Percentiles rank a stretch among this genome's conserved stretches.
Conservation (phyloP, 106 monocot genomes). For the Allium sativum region DNA sequence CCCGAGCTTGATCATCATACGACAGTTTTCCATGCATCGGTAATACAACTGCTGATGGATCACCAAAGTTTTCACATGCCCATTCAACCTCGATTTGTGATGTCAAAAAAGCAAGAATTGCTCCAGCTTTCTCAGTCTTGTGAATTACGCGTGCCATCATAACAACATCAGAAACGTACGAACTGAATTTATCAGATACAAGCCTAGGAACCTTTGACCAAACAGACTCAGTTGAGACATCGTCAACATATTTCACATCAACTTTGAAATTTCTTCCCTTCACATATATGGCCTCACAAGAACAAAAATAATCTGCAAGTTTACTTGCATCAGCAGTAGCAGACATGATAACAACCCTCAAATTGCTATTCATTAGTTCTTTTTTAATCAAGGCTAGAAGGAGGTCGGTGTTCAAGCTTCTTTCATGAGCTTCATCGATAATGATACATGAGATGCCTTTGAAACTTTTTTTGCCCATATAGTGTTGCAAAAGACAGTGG, state of each 20-base stretch:
- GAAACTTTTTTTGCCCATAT: conserved; percentile 47
- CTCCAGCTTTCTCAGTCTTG: conserved; percentile 56
- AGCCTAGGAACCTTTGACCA: conserved; percentile 13
- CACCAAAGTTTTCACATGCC: conserved; percentile 82
- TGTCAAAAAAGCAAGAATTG: conserved; percentile 91
- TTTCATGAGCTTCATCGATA: conserved; percentile 98
- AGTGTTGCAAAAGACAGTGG: conserved; percentile 74
- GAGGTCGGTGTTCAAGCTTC: conserved; percentile 92
- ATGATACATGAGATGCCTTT: conserved; percentile 60
- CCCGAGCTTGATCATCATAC: conserved; percentile 63
- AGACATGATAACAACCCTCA: conserved; percentile 90
- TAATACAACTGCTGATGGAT: conserved; percentile 49
- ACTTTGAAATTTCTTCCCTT: conserved; percentile 85
- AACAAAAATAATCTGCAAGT: conserved; percentile 66
- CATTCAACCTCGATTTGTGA: conserved; percentile 92
- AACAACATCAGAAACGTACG: conserved; percentile 70
- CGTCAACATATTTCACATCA: conserved; percentile 74
- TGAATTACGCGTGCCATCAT: conserved; percentile 66
- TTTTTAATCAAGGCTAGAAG: conserved; percentile 76
- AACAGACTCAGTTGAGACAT: conserved; percentile 27
- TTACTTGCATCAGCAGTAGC: conserved; percentile 86
- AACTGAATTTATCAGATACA: conserved; percentile 17
- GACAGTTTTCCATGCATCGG: conserved; percentile 96
- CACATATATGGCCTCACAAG: conserved; percentile 57
- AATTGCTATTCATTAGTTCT: conserved; percentile 51